These are phyloP conservation scores for Syncephalis fuscata DNA, from an alignment of 371 early-diverging fungal species.

Conservation along the genomic window DNA sequence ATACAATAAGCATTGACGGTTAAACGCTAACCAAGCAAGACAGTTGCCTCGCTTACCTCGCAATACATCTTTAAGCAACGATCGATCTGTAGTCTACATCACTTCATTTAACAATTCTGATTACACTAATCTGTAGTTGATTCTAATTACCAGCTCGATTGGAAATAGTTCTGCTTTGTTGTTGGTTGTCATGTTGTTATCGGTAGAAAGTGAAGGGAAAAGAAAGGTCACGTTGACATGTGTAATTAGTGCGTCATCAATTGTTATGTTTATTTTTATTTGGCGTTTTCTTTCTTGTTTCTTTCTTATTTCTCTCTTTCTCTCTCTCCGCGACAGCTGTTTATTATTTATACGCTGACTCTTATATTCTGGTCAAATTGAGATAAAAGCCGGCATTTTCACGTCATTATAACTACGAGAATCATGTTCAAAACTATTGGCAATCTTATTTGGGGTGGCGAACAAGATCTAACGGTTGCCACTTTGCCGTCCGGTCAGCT, in stretches of 20 bases:
- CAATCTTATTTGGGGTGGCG: conserved; percentile 30
- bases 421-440: conserved; percentile 31
- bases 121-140: neutral
- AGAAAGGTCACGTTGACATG: too few relatives aligned
- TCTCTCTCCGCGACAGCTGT: too few relatives aligned
- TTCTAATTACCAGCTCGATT: neutral
- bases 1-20: neutral
- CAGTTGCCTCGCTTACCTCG: conserved; percentile 20
- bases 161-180: too few relatives aligned
- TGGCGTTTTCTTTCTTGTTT: neutral
- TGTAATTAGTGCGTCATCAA: too few relatives aligned
- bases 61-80: conserved; percentile 39
- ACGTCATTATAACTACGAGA: conserved; percentile 5
- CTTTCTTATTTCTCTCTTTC: too few relatives aligned
- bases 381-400: too few relatives aligned
- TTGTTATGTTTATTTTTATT: neutral
- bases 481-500: conserved; percentile 36
- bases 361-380: too few relatives aligned
- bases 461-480: conserved; percentile 18
- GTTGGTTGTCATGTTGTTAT: too few relatives aligned
- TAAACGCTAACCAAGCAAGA: neutral
- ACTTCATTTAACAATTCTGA: neutral
- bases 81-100: conserved; percentile 27
- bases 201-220: too few relatives aligned
- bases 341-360: too few relatives aligned